These are phyloP conservation scores for Saccharomycopsis sp. DNA, from an alignment of 805 yeast species.

Conservation along the genomic window DNA sequence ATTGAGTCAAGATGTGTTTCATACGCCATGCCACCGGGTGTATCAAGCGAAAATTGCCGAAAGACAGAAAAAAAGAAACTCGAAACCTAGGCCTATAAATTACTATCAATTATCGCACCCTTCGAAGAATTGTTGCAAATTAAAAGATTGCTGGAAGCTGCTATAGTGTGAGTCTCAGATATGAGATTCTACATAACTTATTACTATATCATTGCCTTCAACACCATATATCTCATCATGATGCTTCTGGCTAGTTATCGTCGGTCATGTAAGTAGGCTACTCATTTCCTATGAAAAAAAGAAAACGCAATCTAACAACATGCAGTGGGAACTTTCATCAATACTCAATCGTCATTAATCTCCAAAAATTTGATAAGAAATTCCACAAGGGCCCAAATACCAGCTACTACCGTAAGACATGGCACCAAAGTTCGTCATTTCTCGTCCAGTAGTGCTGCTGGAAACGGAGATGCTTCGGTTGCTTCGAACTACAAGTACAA, in stretches of 20 bases:
- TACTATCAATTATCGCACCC: no score
- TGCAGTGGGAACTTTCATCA: neutral
- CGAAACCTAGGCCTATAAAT: no score
- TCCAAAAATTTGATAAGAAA: neutral
- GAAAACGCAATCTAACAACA: neutral
- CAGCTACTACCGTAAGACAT: neutral
- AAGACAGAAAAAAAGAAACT: no score
- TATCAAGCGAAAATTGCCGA: no score
- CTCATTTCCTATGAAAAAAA: neutral
- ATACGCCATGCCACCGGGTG: no score
- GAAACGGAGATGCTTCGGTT: neutral
- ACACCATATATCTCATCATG: neutral
- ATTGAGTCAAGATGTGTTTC: no score
- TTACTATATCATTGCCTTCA: neutral
- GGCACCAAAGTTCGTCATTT: neutral
- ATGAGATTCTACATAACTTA: neutral
- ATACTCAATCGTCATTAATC: neutral
- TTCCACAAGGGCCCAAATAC: neutral
- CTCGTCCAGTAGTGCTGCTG: neutral
- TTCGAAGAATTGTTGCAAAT: no score
- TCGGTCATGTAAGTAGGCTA: neutral
- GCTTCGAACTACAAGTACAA: constrained; percentile 33
- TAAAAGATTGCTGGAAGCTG: no score
- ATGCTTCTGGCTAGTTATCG: neutral
- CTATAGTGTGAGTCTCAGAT: neutral